Conservation (phyloP, 2,329 filamentous ascomycete species). For the Phaeomoniella chlamydospora region DNA sequence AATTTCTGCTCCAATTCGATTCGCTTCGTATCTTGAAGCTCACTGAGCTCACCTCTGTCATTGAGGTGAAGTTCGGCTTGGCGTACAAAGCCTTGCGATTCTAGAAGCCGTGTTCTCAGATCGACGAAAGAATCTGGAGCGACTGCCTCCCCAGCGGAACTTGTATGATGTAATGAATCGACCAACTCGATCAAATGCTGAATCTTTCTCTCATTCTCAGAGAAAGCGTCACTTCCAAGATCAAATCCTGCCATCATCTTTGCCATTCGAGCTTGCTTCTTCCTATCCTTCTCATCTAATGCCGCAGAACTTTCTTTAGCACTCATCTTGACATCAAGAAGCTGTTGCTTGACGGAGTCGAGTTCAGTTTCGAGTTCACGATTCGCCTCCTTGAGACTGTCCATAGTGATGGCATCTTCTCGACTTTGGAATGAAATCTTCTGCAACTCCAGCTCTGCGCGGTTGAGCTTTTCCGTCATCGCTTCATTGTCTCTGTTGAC, state of each 20-base stretch:
- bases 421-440: slow-evolving; percentile 92
- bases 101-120: slow-evolving; percentile 64
- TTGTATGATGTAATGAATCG: slow-evolving; percentile 63
- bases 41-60: slow-evolving; percentile 49
- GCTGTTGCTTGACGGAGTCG: slow-evolving; percentile 83
- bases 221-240: slow-evolving; percentile 81
- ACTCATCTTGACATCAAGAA: slow-evolving; percentile 91
- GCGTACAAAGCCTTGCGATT: slow-evolving; percentile 82
- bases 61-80: slow-evolving; percentile 82
- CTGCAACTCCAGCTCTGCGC: slow-evolving; percentile 92
- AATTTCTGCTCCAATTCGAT: slow-evolving; percentile 66
- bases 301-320: slow-evolving; percentile 85
- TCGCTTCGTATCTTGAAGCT: slow-evolving; percentile 48
- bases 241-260: slow-evolving; percentile 99
- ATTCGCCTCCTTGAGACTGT: slow-evolving; percentile 91
- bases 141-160: slow-evolving; percentile 62
- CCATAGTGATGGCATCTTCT: slow-evolving; percentile 95
- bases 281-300: slow-evolving; percentile 93
- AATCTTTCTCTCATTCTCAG: slow-evolving; percentile 78
- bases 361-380: slow-evolving; percentile 80
- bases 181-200: slow-evolving; percentile 72
- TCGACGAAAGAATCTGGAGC: slow-evolving; percentile 67
- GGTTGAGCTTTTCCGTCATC: slow-evolving; percentile 72
- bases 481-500: slow-evolving; percentile 83
- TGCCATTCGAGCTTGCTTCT: slow-evolving; percentile 98